phyloP scores from a whole-genome alignment of 1,139 yeast genomes.

The Candida buenavistaensis region DNA sequence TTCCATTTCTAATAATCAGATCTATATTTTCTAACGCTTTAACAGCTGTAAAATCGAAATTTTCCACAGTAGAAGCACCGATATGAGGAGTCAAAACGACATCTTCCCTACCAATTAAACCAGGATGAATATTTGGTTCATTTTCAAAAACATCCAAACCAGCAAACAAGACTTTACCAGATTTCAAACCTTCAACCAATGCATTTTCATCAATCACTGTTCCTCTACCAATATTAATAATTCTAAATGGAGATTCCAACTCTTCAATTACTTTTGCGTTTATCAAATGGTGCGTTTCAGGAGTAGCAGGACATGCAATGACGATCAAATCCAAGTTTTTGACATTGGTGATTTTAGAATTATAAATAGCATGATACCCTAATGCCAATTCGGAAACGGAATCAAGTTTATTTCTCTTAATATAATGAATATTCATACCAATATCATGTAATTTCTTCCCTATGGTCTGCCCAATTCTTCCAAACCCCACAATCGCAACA shows the following conservation, averaged over 20 bases:
- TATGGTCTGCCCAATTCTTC: constrained; percentile 69
- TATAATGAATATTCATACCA: constrained; percentile 68
- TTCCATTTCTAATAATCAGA: constrained; percentile 32
- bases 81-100: constrained; percentile 74
- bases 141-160: constrained; percentile 80
- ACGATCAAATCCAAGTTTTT: constrained; percentile 56
- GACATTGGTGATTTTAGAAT: constrained; percentile 39
- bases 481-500: constrained; percentile 75
- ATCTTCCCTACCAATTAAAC: constrained; percentile 58
- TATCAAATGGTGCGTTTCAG: constrained; percentile 57
- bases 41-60: constrained; percentile 48
- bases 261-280: constrained; percentile 46
- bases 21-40: constrained; percentile 50
- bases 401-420: constrained; percentile 53
- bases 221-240: constrained; percentile 82
- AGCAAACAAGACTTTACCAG: constrained; percentile 67
- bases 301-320: constrained; percentile 66
- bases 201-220: constrained; percentile 74
- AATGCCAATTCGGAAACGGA: constrained; percentile 33
- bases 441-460: constrained; percentile 55
- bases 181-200: constrained; percentile 61
- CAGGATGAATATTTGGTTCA: constrained; percentile 62
- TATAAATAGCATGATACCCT: constrained; percentile 49
- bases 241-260: constrained; percentile 54
- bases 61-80: constrained; percentile 67